These are phyloP conservation scores for Trichomonascaceae sp. DNA, from an alignment of 1,139 yeast genomes.

Conservation along the genomic window DNA sequence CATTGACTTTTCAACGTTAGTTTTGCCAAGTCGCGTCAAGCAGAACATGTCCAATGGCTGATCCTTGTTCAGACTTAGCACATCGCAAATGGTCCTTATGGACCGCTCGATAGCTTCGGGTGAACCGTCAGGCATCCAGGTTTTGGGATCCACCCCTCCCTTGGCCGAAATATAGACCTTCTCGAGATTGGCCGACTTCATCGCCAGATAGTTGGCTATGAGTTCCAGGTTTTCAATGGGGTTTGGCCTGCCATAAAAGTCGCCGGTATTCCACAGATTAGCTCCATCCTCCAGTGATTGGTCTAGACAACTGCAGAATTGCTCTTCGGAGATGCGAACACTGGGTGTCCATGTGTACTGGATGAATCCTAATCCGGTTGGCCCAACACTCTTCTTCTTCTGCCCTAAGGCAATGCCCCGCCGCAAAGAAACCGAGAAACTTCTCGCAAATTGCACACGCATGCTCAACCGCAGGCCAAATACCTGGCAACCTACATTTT, in stretches of 20 bases:
- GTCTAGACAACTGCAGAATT: conserved; percentile 35
- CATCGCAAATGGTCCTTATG: conserved; percentile 36
- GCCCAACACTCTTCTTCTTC: too few relatives aligned
- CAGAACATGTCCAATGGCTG: conserved; percentile 51
- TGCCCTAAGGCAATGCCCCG: too few relatives aligned
- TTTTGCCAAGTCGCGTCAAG: conserved; percentile 52
- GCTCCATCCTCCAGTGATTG: conserved; percentile 38
- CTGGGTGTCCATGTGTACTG: conserved; percentile 41
- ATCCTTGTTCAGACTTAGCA: conserved; percentile 27
- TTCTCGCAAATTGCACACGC: too few relatives aligned
- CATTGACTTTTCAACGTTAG: conserved; percentile 27
- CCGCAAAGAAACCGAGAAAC: too few relatives aligned
- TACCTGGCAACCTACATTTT: too few relatives aligned
- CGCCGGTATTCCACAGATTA: conserved; percentile 60
- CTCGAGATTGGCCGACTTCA: conserved; percentile 40
- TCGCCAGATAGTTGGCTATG: conserved; percentile 42
- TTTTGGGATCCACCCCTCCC: conserved; percentile 37
- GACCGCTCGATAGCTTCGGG: conserved; percentile 35
- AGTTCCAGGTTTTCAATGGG: conserved; percentile 39
- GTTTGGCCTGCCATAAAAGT: conserved; percentile 52
- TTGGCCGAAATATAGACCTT: conserved; percentile 51
- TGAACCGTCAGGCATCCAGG: conserved; percentile 36
- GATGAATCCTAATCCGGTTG: conserved; percentile 51
- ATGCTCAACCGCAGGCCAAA: too few relatives aligned
- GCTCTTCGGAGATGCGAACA: conserved; percentile 31